Evolutionary conservation across 257 asterid species (phyloP), one percentile per base, ranked within the genome.

Genomic region (Buddleja alternifolia): DNA sequence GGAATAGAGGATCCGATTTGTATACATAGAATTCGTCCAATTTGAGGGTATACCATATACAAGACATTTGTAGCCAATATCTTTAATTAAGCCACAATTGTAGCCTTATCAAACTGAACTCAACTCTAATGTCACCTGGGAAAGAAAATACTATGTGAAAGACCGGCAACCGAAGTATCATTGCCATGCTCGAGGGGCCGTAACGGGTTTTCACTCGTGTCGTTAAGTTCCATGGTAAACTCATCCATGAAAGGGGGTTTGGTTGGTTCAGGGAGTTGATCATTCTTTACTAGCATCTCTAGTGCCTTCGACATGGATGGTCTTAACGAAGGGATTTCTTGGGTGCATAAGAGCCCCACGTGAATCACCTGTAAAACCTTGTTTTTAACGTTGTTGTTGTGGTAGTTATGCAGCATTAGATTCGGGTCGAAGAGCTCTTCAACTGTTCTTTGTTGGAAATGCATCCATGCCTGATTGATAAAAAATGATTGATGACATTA

Each of bases 271-370:
- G 96, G 96, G 24, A 87, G 84, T 15, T 63, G 64, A 16, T 85
- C 95, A 63, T 77, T 87, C 59, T 75, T 80, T 5, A 81, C 86
- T 8, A 90, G 78, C 86, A 87, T 85, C 69, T 79, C 77, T 20
- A 90, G 83, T 15, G 86, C 96, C 75, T 64, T 83, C 5, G 90
- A 83, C 96, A 90, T 87, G 20, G 83, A 59, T 32, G 96, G 96
- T 50, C 90, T 67, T 51, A 89, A 69, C 4, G 84, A 75, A 1
- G 96, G 85, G 59, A 76, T 47, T 61, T 83, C 92, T 74, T 80
- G 95, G 21, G 90, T 83, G 79, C 95, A 87, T 79, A 83, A 68
- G 4, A 89, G 86, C 50, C 92, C 96, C 53, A 89, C 84, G 15
- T 89, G 90, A 20, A 86, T 79, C 63, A 79, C 84, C 44, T 90